Evolutionary conservation across 2,329 filamentous ascomycete species (phyloP).

Genomic region (Colletotrichum nymphaeae): DNA sequence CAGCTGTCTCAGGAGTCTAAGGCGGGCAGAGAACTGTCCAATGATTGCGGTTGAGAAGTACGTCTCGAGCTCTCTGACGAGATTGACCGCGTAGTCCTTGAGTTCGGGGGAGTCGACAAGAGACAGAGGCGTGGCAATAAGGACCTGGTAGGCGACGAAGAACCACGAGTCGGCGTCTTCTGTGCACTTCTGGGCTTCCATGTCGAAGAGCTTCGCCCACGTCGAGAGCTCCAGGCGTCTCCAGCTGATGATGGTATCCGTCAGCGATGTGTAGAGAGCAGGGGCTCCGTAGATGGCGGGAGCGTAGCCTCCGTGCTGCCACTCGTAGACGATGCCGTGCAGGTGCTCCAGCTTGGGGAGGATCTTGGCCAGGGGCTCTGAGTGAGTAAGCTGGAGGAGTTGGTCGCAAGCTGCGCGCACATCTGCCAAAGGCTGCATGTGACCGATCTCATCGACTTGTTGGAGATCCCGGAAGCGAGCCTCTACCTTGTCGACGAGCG

Average conservation of each 20-base stretch:
- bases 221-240: slow-evolving; percentile 90
- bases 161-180: slow-evolving; percentile 91
- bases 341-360: slow-evolving; percentile 90
- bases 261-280: slow-evolving; percentile 80
- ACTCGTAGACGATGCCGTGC: slow-evolving; percentile 87
- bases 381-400: slow-evolving; percentile 79
- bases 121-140: slow-evolving; percentile 80
- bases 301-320: slow-evolving; percentile 88
- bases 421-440: slow-evolving; percentile 82
- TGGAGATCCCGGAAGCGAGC: slow-evolving; percentile 79
- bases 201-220: slow-evolving; percentile 89
- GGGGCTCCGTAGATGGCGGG: slow-evolving; percentile 81
- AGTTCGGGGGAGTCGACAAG: slow-evolving; percentile 72
- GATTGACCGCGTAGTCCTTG: slow-evolving; percentile 70
- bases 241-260: slow-evolving; percentile 87
- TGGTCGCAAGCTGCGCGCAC: slow-evolving; percentile 81
- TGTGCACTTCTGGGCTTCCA: slow-evolving; percentile 80
- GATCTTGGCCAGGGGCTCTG: slow-evolving; percentile 87
- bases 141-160: slow-evolving; percentile 93
- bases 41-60: slow-evolving; percentile 85
- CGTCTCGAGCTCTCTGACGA: slow-evolving; percentile 80
- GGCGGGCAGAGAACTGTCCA: slow-evolving; percentile 81
- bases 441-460: slow-evolving; percentile 71
- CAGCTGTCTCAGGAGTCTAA: slow-evolving; percentile 76
- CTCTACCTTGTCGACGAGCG: slow-evolving; percentile 76